Evolutionary conservation across 1,139 yeast genomes (phyloP).

Genomic region (Scheffersomyces titani): DNA sequence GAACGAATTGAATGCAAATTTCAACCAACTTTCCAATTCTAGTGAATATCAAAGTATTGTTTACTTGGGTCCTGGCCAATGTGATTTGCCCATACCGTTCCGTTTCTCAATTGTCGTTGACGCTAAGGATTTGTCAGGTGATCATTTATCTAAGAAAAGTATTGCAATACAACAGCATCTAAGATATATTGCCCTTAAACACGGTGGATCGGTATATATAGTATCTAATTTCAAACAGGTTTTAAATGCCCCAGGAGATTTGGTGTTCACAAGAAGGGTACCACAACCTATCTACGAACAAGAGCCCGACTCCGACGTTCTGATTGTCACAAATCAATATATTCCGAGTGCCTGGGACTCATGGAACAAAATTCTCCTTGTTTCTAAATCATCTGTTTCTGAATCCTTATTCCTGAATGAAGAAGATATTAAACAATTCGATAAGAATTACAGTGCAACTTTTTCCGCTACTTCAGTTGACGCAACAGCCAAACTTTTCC

Average conservation of each 20-base stretch:
- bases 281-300: slow-evolving; percentile 11
- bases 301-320: slow-evolving; percentile 5
- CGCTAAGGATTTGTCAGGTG: slow-evolving; percentile 14
- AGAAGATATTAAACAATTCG: slow-evolving; percentile 11
- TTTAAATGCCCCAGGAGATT: slow-evolving; percentile 2
- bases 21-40: background rate
- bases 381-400: slow-evolving; percentile 31
- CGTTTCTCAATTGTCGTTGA: slow-evolving; percentile 20
- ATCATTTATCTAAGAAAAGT: slow-evolving; percentile 20
- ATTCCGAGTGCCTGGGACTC: slow-evolving; percentile 57
- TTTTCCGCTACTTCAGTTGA: slow-evolving; percentile 4
- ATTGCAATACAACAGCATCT: slow-evolving; percentile 51
- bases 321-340: slow-evolving; percentile 22
- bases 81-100: slow-evolving; percentile 21
- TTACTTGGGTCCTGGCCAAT: slow-evolving; percentile 13
- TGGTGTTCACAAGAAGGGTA: background rate
- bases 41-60: background rate
- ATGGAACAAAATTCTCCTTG: slow-evolving; percentile 47
- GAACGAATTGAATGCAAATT: background rate
- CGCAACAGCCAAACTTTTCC: background rate
- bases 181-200: slow-evolving; percentile 49
- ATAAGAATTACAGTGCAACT: slow-evolving; percentile 11
- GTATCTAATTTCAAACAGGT: slow-evolving; percentile 11
- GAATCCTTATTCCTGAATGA: slow-evolving; percentile 11
- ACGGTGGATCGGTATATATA: slow-evolving; percentile 37